Conservation (phyloP, 2,329 filamentous ascomycete genomes). For the Scedosporium boydii region DNA sequence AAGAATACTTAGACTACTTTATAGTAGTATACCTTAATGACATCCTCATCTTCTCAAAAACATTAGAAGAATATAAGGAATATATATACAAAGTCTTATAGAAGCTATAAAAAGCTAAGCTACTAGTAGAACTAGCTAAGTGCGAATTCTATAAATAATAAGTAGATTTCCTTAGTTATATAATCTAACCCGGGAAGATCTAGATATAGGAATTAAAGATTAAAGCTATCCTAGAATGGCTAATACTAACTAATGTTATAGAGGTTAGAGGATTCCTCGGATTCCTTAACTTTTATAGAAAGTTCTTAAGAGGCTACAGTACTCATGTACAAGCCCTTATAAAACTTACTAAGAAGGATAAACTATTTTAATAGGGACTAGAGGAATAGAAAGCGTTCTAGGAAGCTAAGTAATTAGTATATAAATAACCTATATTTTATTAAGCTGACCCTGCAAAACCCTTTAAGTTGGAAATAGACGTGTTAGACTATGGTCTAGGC, state of each 20-base stretch:
- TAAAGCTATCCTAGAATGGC: neutral
- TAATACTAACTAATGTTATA: neutral
- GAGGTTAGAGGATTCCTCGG: no score
- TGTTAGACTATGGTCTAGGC: neutral
- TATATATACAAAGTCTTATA: neutral
- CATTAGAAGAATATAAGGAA: no score
- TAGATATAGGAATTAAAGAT: neutral
- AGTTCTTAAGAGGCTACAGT: no score
- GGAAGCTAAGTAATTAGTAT: no score
- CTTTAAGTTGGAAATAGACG: neutral
- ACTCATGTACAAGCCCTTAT: no score
- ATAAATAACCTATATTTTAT: no score
- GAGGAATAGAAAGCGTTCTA: no score
- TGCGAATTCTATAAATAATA: neutral
- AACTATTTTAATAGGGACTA: no score
- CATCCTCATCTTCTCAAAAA: conserved; percentile 10
- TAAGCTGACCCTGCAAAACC: neutral
- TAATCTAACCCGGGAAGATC: neutral
- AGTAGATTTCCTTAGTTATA: neutral
- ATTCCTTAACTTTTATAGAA: no score
- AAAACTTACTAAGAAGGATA: no score
- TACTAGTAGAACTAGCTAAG: neutral
- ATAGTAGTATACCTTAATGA: conserved; percentile 11
- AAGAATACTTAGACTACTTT: no score
- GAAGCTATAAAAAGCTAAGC: neutral